Evolutionary conservation across 169 alveolate species (phyloP).

Genomic region (Miamiensis avidus): DNA sequence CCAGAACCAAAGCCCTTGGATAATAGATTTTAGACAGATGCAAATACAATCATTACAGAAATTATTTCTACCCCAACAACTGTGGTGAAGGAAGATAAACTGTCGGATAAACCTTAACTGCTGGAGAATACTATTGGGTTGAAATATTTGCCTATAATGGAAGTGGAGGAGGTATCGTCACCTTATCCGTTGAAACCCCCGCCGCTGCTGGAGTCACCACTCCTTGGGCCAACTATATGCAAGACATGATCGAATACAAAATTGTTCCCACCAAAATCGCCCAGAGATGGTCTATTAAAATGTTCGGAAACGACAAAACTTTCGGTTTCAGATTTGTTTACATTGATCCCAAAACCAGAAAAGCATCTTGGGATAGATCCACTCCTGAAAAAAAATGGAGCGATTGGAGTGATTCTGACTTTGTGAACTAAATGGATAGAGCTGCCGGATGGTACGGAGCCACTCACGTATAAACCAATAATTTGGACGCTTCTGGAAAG

Average conservation of each 20-base stretch:
- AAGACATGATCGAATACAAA: background rate
- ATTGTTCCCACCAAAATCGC: background rate
- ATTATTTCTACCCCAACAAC: slow-evolving; percentile 13
- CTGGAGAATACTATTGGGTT: slow-evolving; percentile 23
- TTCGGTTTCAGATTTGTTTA: background rate
- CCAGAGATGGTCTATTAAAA: background rate
- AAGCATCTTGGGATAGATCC: background rate
- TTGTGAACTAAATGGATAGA: background rate
- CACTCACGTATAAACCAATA: background rate
- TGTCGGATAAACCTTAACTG: background rate
- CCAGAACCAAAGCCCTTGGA: background rate
- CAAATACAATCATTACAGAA: slow-evolving; percentile 10
- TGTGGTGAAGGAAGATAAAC: background rate
- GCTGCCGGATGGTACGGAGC: background rate
- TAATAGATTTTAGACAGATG: background rate
- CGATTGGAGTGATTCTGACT: background rate
- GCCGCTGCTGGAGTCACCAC: background rate
- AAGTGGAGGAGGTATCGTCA: slow-evolving; percentile 8
- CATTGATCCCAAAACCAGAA: background rate
- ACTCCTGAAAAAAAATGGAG: background rate
- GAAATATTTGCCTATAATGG: slow-evolving; percentile 19
- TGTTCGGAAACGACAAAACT: background rate
- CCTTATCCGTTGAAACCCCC: slow-evolving; percentile 18
- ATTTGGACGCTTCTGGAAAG: background rate
- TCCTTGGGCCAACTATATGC: background rate